Conservation (phyloP, 2,329 filamentous ascomycete genomes). For the Clonostachys chloroleuca region DNA sequence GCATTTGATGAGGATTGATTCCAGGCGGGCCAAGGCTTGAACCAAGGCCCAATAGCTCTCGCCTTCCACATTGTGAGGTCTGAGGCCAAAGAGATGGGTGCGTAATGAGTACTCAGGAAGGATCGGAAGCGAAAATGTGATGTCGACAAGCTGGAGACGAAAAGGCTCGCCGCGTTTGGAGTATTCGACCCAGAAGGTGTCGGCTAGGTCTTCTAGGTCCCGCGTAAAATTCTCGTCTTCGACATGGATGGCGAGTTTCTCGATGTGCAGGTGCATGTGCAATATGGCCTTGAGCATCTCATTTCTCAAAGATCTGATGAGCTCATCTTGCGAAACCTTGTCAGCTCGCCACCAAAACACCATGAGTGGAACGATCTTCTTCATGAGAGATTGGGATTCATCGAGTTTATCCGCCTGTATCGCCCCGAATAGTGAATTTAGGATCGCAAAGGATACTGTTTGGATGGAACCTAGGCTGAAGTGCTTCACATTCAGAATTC, state of each 20-base stretch:
- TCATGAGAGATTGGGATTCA: constrained; percentile 55
- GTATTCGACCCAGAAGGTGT: constrained; percentile 77
- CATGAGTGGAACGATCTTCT: constrained; percentile 65
- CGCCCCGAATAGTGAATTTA: constrained; percentile 67
- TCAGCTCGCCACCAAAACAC: constrained; percentile 75
- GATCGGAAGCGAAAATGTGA: constrained; percentile 51
- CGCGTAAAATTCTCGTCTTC: constrained; percentile 30
- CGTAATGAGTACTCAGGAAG: constrained; percentile 38
- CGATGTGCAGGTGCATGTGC: constrained; percentile 58
- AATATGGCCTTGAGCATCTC: constrained; percentile 74
- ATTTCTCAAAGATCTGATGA: constrained; percentile 62
- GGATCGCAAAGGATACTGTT: constrained; percentile 67
- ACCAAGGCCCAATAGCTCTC: constrained; percentile 59
- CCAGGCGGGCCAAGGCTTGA: constrained; percentile 53
- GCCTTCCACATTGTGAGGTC: constrained; percentile 44
- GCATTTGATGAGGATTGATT: constrained; percentile 35
- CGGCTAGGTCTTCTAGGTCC: constrained; percentile 60
- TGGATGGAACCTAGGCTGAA: constrained; percentile 60
- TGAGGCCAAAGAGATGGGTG: constrained; percentile 47
- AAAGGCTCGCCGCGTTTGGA: constrained; percentile 64
- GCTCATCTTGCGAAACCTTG: constrained; percentile 53
- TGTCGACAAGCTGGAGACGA: constrained; percentile 72
- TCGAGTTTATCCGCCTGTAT: constrained; percentile 64
- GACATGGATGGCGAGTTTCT: constrained; percentile 45
- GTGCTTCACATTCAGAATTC: constrained; percentile 56